Conservation (phyloP, 148 eudicot genomes). For the Camellia lanceoleosa region DNA sequence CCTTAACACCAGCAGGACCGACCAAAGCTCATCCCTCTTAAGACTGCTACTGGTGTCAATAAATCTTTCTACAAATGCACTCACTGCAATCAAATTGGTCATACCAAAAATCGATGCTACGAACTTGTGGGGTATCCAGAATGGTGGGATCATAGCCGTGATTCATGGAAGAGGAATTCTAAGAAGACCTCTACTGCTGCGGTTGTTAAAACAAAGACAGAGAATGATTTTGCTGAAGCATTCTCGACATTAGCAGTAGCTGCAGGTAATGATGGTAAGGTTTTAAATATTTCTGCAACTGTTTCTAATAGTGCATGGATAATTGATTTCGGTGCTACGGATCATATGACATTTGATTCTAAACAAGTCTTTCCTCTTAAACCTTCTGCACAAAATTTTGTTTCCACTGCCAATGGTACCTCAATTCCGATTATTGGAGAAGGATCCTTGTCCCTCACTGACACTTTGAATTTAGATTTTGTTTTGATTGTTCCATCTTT, state of each 20-base stretch:
- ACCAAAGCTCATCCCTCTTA: not conserved
- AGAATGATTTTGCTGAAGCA: not conserved
- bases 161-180: not conserved
- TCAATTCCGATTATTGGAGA: too few relatives aligned
- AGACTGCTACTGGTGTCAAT: not conserved
- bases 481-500: too few relatives aligned
- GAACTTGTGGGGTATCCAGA: not conserved
- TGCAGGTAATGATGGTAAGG: too few relatives aligned
- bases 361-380: not conserved
- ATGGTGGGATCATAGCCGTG: too few relatives aligned
- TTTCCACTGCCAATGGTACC: too few relatives aligned
- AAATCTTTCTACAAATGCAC: conserved; percentile 3
- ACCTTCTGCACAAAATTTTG: too few relatives aligned
- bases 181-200: not conserved
- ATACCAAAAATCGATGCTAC: conserved; percentile 1
- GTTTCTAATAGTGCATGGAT: not conserved
- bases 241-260: too few relatives aligned
- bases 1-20: not conserved
- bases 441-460: too few relatives aligned
- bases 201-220: not conserved
- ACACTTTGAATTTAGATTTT: too few relatives aligned
- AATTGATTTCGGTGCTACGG: not conserved
- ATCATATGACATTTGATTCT: not conserved
- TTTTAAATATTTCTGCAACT: too few relatives aligned
- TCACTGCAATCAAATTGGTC: not conserved